Percentiles rank a stretch among this genome's conserved stretches.
These are phyloP conservation scores for Cyberlindnera misumaiensis DNA, from an alignment of 805 yeast genomes.

Conservation along the genomic window DNA sequence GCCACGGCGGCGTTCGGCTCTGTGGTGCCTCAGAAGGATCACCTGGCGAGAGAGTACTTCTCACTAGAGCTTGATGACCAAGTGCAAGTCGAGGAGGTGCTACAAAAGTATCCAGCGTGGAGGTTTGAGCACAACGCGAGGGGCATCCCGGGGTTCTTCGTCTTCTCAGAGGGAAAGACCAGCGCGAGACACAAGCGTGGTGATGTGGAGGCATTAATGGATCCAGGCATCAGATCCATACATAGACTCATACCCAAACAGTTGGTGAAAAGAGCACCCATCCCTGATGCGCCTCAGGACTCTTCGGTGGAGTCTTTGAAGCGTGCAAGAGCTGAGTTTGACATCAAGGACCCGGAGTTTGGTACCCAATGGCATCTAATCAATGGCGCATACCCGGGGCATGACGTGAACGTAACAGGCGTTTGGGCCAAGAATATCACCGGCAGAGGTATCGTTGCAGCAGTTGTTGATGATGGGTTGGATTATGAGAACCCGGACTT, in stretches of 20 bases:
- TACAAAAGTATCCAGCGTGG: constrained; percentile 36
- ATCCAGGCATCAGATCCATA: constrained; percentile 36
- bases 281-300: constrained; percentile 40
- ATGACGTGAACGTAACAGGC: constrained; percentile 81
- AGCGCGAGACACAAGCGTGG: constrained; percentile 12
- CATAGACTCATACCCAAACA: constrained; percentile 48
- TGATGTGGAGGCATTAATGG: constrained; percentile 1
- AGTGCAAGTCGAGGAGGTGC: constrained; percentile 27
- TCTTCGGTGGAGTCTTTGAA: constrained; percentile 42
- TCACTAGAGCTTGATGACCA: constrained; percentile 46
- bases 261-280: constrained; percentile 53
- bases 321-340: constrained; percentile 44
- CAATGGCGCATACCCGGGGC: constrained; percentile 64
- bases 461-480: constrained; percentile 90
- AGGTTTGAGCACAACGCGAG: constrained; percentile 58
- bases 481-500: constrained; percentile 78
- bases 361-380: constrained; percentile 86
- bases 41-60: constrained; percentile 47
- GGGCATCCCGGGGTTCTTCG: constrained; percentile 55
- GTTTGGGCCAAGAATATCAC: constrained; percentile 80
- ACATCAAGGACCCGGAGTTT: constrained; percentile 80
- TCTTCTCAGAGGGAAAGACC: constrained; percentile 49
- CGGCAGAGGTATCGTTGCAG: constrained; percentile 78
- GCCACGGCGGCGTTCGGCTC: constrained; percentile 2
- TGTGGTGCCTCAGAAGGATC: constrained; percentile 40